These are phyloP conservation scores for Starmerella scarabaei DNA, from an alignment of 805 yeast genomes.

Conservation along the genomic window DNA sequence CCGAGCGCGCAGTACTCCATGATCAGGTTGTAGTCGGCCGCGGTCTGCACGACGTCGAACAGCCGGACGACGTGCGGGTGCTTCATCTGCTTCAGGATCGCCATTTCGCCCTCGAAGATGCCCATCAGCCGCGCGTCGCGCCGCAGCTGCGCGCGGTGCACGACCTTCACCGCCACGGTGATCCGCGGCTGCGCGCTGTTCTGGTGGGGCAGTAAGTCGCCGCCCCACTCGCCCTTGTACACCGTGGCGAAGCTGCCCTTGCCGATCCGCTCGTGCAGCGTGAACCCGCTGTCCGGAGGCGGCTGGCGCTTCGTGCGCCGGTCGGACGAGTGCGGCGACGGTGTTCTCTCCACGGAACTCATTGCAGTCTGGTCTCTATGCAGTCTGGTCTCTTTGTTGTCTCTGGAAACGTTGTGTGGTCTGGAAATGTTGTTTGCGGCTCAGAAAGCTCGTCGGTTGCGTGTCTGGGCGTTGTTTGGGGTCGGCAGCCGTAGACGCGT, in stretches of 20 bases:
- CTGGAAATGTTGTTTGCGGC: too few species aligned
- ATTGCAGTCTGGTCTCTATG: not conserved
- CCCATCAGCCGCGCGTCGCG: slow-evolving; percentile 70
- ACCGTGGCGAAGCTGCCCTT: slow-evolving; percentile 94
- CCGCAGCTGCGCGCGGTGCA: slow-evolving; percentile 57
- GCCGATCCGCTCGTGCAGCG: slow-evolving; percentile 66
- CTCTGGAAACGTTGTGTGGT: too few species aligned
- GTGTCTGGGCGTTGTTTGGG: too few species aligned
- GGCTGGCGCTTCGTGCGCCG: slow-evolving; percentile 1
- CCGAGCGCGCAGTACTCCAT: slow-evolving; percentile 98
- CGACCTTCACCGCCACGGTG: slow-evolving; percentile 81
- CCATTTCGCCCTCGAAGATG: slow-evolving; percentile 83
- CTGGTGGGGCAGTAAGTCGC: slow-evolving; percentile 24
- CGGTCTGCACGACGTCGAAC: slow-evolving; percentile 68
- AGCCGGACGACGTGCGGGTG: slow-evolving; percentile 89
- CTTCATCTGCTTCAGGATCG: slow-evolving; percentile 71
- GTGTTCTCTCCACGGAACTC: too few species aligned
- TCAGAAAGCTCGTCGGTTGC: too few species aligned
- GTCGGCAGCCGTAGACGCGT: too few species aligned
- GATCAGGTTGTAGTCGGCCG: slow-evolving; percentile 65
- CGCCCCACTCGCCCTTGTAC: slow-evolving; percentile 52
- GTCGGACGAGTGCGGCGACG: not conserved
- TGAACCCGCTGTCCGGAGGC: slow-evolving; percentile 13
- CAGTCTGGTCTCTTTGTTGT: not conserved
- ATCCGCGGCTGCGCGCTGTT: slow-evolving; percentile 15